Conservation (phyloP, 805 yeast genomes). For the Pichia cabralensis region DNA sequence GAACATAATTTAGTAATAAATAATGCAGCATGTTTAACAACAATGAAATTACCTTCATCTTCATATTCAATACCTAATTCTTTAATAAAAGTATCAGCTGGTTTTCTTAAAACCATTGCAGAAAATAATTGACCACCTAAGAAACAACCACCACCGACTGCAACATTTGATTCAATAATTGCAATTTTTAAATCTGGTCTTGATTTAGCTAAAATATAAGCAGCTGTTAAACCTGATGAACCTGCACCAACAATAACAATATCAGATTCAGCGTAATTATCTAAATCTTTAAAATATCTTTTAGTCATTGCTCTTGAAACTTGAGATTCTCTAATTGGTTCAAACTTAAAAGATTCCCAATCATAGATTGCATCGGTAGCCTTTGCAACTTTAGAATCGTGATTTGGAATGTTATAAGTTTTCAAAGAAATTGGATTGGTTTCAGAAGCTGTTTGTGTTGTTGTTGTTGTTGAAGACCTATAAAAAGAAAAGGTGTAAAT, state of each 20-base stretch:
- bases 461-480: too few species aligned
- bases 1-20: too few species aligned
- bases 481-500: too few species aligned
- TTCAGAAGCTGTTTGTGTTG: too few species aligned
- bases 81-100: conserved; percentile 59
- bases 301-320: conserved; percentile 75
- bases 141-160: conserved; percentile 78
- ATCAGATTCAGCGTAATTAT: conserved; percentile 66
- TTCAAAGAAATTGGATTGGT: conserved; percentile 14
- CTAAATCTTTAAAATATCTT: conserved; percentile 63
- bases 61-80: conserved; percentile 59
- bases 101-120: conserved; percentile 73
- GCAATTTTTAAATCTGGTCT: conserved; percentile 71
- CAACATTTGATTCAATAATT: conserved; percentile 62
- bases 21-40: conserved; percentile 71
- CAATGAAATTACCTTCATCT: conserved; percentile 74
- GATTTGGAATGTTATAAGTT: conserved; percentile 16
- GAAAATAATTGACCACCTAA: conserved; percentile 69
- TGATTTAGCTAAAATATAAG: conserved; percentile 60
- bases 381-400: conserved; percentile 20
- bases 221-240: conserved; percentile 67
- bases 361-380: conserved; percentile 29
- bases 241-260: conserved; percentile 74
- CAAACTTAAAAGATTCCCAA: conserved; percentile 61
- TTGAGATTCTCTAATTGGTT: conserved; percentile 68